phyloP scores from a whole-genome alignment of 2,329 filamentous ascomycete species.

The Aureobasidium sp. region DNA sequence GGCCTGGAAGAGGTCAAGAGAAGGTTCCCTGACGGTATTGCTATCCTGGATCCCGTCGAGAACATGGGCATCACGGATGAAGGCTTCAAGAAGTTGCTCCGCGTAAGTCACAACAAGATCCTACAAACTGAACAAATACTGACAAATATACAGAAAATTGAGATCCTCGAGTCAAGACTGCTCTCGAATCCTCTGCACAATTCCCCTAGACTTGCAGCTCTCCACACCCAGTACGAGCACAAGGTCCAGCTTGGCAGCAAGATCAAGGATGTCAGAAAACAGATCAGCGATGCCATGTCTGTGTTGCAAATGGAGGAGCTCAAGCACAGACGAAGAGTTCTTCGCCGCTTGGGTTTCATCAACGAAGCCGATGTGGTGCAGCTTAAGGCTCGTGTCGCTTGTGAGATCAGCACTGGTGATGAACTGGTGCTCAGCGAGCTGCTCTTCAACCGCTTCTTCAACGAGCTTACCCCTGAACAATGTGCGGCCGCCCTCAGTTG shows the following conservation, averaged over 20 bases:
- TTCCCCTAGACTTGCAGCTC: conserved; percentile 69
- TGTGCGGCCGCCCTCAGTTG: conserved; percentile 80
- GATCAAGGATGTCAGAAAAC: conserved; percentile 82
- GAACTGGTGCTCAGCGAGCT: conserved; percentile 89
- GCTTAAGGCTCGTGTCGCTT: conserved; percentile 92
- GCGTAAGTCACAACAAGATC: conserved; percentile 34
- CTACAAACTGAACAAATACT: conserved; percentile 16
- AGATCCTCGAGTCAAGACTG: conserved; percentile 85
- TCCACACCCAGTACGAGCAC: conserved; percentile 78
- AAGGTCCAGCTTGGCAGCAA: conserved; percentile 69
- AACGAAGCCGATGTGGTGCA: conserved; percentile 93
- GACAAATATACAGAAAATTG: conserved; percentile 61
- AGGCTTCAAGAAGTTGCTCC: conserved; percentile 80
- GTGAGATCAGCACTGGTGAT: conserved; percentile 94
- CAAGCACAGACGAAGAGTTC: conserved; percentile 88
- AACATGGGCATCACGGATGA: conserved; percentile 94
- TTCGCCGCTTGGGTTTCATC: conserved; percentile 89
- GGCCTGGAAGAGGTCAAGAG: conserved; percentile 68
- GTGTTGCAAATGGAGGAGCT: conserved; percentile 92
- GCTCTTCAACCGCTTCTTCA: conserved; percentile 96
- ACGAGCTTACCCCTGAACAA: conserved; percentile 81
- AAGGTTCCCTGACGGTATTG: conserved; percentile 86
- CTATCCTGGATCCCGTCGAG: conserved; percentile 83
- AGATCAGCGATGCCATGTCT: conserved; percentile 74
- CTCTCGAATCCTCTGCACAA: conserved; percentile 86